Evolutionary conservation across 768 basidiomycete genomes (phyloP), one percentile per base, ranked within the genome.

Genomic region (Flagelloscypha sp.): DNA sequence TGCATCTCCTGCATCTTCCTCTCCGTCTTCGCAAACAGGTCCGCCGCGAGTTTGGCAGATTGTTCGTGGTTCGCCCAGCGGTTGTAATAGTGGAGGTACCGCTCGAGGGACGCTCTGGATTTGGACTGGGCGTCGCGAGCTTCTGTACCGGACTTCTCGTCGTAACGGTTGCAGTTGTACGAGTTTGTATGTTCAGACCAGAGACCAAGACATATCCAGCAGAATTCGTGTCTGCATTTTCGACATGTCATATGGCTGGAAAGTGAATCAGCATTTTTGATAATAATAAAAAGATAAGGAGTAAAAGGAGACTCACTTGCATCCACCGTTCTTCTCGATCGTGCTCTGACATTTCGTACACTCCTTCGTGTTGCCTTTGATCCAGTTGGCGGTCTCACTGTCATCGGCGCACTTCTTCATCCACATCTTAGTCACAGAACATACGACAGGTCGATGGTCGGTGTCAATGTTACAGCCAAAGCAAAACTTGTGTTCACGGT

Each of bases 1-100:
- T 98, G 95, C 84, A 98, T 94, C 61, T 95, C 90, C 59, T 97
- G 92, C 95, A 99, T 99, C 79, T 97, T 97, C 76, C 93, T 92
- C 72, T 99, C 93, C 9, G 94, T 97, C 66, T 92, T 92, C 37
- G 72, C 72, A 57, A 93, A 94, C 27, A 98, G 67, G 45, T 97
- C 90, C 11, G 86, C 57, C 12, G 94, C 92, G 33, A 99, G 79
- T 61, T 92, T 93, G 33, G 93, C 90, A n/a, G 93, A 95, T 55
- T 95, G 93, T 54, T 99, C 95, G 62, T 99, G 95, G 59, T 99
- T 99, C 7, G 95, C 88, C 87, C 89, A 99, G 25, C 95, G 87
- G 58, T 95, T 98, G 67, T 97, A 99, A 64, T 98, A 99, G 46
- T 98, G 94, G 11, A 99, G 76, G 58, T 99, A 99, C 19, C 95